Evolutionary conservation across 169 alveolate genomes (phyloP), one percentile per base, ranked within the genome.

Genomic region (Amoebophrya sp.): DNA sequence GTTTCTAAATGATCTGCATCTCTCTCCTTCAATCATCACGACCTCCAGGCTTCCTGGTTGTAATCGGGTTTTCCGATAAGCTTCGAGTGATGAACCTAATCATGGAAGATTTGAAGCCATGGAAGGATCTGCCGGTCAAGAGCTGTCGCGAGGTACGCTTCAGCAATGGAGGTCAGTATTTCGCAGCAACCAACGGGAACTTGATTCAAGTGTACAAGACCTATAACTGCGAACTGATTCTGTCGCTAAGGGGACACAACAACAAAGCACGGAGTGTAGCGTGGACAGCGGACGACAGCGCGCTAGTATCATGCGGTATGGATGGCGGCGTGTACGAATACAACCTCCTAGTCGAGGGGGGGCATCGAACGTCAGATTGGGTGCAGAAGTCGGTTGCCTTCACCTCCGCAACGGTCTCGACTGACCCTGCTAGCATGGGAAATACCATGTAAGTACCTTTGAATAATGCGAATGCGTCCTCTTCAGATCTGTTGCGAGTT

Each of bases 51-150:
- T 96, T 95, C 94, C 98, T 97, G 93, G 95, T 97, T n/a, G 95
- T 97, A 36, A 98, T 96, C n/a, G 97, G 98, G 23, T 97, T 97
- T 90, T 95, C 96, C 47, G 98, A 97, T 92, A 97, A 96, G 94
- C 96, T 97, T 12, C 94, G 94, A 92, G 40, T 93, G 91, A 47
- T 93, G 94, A 96, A 97, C 94, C 95, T 97, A 2, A 95, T 97
- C 93, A 95, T 95, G 92, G 96, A 96, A 91, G 96, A 95, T 41
- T 91, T 97, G 40, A 96, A 93, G 76, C 93, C 97, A 34, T 96
- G 94, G 94, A 96, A 96, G 55, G 98, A 96, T 41, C 95, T 97
- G 78, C 96, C 97, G 39, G 96, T 97, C 36, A 96, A 96, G 93
- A 95, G 95, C 89, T 96, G 98, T 41, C 91, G 96, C 53, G 98